Conservation (phyloP, 345 rosid genomes). For the Sonneratia caseolaris region DNA sequence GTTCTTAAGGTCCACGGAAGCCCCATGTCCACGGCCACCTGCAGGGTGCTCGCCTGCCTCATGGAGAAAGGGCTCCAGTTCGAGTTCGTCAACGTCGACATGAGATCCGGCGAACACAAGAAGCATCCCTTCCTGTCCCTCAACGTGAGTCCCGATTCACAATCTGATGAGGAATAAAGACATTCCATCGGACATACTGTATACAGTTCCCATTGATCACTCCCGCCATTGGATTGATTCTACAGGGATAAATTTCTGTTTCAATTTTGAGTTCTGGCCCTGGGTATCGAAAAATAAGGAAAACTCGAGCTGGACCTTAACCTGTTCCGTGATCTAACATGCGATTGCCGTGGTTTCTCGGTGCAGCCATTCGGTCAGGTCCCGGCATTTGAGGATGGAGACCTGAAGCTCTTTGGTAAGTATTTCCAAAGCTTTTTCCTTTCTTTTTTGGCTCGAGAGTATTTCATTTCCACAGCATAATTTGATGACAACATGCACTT, state of each 20-base stretch:
- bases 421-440: not conserved
- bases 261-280: too few species aligned
- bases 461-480: too few species aligned
- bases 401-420: conserved; percentile 60
- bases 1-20: conserved; percentile 17
- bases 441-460: too few species aligned
- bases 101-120: conserved; percentile 21
- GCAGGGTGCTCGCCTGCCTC: conserved; percentile 17
- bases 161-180: too few species aligned
- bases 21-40: not conserved
- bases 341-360: conserved; percentile 3
- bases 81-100: conserved; percentile 16
- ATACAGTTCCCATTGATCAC: too few species aligned
- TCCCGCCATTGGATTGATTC: too few species aligned
- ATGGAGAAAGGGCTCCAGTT: conserved; percentile 23
- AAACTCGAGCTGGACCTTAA: too few species aligned
- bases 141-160: not conserved
- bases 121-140: conserved; percentile 15
- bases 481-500: not conserved
- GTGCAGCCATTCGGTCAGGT: conserved; percentile 80
- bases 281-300: too few species aligned
- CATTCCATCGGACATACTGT: too few species aligned
- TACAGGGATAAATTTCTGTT: too few species aligned
- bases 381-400: conserved; percentile 66
- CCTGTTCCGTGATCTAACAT: not conserved